Evolutionary conservation across 148 eudicot species (phyloP).

Genomic region (Heliamphora exappendiculata): DNA sequence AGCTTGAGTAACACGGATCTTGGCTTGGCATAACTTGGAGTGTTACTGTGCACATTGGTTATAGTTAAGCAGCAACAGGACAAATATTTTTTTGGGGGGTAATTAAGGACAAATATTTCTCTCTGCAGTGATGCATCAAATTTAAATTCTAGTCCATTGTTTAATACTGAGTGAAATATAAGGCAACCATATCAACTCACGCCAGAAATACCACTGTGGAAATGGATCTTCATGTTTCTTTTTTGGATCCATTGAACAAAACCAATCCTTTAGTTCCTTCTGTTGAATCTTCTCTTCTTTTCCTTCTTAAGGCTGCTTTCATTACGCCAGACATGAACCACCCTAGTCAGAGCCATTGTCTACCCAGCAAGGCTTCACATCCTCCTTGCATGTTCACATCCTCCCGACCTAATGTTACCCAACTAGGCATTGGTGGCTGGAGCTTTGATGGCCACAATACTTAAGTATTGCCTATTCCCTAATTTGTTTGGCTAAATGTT

Average conservation of each 20-base stretch:
- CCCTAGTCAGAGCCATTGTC: neutral
- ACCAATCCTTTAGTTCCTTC: neutral
- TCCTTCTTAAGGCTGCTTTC: neutral
- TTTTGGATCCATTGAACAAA: neutral
- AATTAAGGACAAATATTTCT: no score
- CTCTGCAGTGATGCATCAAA: neutral
- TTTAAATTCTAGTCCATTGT: neutral
- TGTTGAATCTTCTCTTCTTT: neutral
- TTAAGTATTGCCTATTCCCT: neutral
- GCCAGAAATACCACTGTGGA: neutral
- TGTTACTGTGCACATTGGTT: neutral
- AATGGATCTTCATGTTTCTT: neutral
- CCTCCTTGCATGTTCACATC: no score
- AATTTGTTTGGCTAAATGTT: constrained; percentile 1
- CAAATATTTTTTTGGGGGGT: no score
- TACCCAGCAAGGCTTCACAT: neutral
- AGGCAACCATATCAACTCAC: neutral
- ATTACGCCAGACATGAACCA: neutral
- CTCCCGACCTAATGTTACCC: neutral
- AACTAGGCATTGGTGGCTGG: neutral
- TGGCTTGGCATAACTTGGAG: neutral
- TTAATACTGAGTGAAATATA: constrained; percentile 2
- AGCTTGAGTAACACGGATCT: neutral
- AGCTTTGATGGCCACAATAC: neutral
- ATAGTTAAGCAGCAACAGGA: neutral